Percentiles rank a stretch among this genome's conserved stretches.
Evolutionary conservation across 495 filamentous ascomycete species (phyloP).

Genomic region (Penicillium angulare): DNA sequence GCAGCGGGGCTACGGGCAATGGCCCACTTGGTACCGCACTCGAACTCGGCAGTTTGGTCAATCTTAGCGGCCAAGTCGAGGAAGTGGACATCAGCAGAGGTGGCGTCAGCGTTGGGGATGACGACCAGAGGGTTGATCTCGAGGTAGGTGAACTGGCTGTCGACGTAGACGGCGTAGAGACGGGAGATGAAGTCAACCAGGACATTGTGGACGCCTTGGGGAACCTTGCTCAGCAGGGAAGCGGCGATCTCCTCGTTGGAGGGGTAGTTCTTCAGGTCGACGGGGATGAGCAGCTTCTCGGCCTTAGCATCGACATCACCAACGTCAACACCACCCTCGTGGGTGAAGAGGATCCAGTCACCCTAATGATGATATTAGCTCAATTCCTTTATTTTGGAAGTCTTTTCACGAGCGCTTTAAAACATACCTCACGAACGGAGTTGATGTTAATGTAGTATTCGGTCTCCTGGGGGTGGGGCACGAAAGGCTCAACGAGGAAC

Average conservation of each 20-base stretch:
- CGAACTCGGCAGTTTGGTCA: slow-evolving; percentile 98
- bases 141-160: slow-evolving; percentile 99
- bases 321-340: slow-evolving; percentile 99
- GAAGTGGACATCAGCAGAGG: slow-evolving; percentile 95
- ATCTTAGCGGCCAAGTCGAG: slow-evolving; percentile 98
- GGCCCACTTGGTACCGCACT: slow-evolving; percentile 99
- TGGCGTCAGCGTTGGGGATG: slow-evolving; percentile 87
- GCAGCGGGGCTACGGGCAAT: slow-evolving; percentile 84
- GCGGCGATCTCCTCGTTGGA: slow-evolving; percentile 91
- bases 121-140: slow-evolving; percentile 99
- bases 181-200: slow-evolving; percentile 96
- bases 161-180: slow-evolving; percentile 96
- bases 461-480: slow-evolving; percentile 86
- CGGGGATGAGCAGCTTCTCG: slow-evolving; percentile 95
- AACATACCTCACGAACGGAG: slow-evolving; percentile 82
- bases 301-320: slow-evolving; percentile 99
- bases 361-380: slow-evolving; percentile 57
- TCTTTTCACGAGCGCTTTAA: background rate
- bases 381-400: background rate
- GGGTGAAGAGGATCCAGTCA: slow-evolving; percentile 99
- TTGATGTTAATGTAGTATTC: slow-evolving; percentile 99
- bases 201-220: slow-evolving; percentile 93
- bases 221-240: slow-evolving; percentile 85
- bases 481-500: slow-evolving; percentile 98
- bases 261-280: slow-evolving; percentile 91